Conservation (phyloP, 169 alveolate species). For the Amoebophrya sp. region DNA sequence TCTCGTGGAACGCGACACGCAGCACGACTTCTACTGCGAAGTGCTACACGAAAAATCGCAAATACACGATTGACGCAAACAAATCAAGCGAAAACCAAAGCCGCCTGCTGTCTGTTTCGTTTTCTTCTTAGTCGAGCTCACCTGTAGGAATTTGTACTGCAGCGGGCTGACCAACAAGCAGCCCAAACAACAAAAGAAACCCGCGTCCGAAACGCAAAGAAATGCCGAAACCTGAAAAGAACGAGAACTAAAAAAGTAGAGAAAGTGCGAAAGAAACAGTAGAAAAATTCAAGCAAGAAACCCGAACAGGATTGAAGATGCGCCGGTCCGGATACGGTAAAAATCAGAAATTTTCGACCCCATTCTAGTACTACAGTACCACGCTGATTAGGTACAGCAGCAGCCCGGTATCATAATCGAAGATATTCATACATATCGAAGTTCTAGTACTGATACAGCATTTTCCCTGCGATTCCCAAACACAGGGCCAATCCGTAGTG, state of each 20-base stretch:
- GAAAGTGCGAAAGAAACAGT: neutral
- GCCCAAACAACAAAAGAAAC: too few species aligned
- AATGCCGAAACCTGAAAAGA: too few species aligned
- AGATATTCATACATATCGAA: neutral
- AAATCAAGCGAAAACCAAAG: too few species aligned
- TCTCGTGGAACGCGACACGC: too few species aligned
- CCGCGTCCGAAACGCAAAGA: too few species aligned
- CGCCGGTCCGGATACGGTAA: neutral
- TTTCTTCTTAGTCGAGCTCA: too few species aligned
- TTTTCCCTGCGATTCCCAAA: neutral
- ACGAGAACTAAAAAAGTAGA: neutral
- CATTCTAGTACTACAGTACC: neutral
- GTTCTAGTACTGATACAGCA: neutral
- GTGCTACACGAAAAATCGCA: too few species aligned
- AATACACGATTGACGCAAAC: too few species aligned
- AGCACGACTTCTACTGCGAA: too few species aligned
- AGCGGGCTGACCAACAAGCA: too few species aligned
- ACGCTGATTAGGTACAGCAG: neutral
- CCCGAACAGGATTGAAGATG: neutral
- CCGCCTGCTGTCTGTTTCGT: too few species aligned
- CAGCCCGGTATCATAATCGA: neutral
- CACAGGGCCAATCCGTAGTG: neutral
- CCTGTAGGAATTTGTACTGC: too few species aligned
- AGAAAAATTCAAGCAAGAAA: neutral
- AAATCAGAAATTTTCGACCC: neutral